Evolutionary conservation across 1,284 basidiomycete species (phyloP), one percentile per base, ranked within the genome.

Genomic region (Pseudozyma sp.): DNA sequence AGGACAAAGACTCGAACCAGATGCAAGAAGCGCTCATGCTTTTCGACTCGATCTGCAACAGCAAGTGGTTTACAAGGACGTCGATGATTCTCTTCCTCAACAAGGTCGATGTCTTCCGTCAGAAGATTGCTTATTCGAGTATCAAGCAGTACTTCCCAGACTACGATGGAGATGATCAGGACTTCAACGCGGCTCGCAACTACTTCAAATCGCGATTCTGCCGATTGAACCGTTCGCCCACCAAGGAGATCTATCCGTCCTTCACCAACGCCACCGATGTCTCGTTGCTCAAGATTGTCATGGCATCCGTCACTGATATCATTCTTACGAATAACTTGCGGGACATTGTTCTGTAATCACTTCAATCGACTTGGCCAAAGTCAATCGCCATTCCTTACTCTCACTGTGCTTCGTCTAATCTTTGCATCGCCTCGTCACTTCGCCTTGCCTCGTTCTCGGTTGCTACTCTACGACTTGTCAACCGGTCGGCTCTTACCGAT

Each of bases 21-120:
- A 96, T 97, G 94, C 92, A 94, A 86, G 95, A 96, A 80, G 93
- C 94, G 0, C 91, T 97, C 89, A 93, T 93, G 52, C 93, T 97
- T 51, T 97, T 94, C 90, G 94, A 95, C 82, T 95, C 93, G 47
- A 96, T 97, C 87, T 95, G 93, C 88, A 97, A 98, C 86, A 94
- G 93, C 44, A 89, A 93, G 79, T 94, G 94, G 94, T 97, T 97
- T 86, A 90, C 91, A 84, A 89, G 91, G 74, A 94, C 94, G 0
- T 94, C 93, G 5, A 94, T 96, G 77, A 95, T 97, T 77, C 88
- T 97, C 47, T 96, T 83, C 52, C 76, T 82, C 50, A 81, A 80
- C 74, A 84, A 85, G 71, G 81, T 85, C 77, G 95, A 97, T 85
- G 88, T 97, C 18, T 94, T 96, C 83, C 89, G 90, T 84, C 89